A percentile compares a stretch with the other conserved stretches of the same genome.
Evolutionary conservation across 345 rosid genomes (phyloP).

Genomic region (Pseudoturritis turrita): DNA sequence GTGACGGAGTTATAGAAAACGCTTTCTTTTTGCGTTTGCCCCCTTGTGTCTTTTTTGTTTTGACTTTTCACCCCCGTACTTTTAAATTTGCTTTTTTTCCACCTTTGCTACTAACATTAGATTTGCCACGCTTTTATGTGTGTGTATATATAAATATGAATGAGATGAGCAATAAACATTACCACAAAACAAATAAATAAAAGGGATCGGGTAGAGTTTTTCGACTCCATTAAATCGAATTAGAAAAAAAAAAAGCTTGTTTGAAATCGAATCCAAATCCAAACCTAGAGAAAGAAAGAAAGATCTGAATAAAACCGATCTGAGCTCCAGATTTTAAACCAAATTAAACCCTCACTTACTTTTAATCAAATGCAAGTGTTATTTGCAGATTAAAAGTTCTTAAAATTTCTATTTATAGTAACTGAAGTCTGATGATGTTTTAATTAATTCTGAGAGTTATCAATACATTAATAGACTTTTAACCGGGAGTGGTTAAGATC

Average conservation of each 20-base stretch:
- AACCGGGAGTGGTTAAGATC: conserved; percentile 27
- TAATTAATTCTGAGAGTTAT: neutral
- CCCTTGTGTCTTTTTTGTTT: neutral
- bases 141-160: conserved; percentile 1
- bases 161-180: conserved; percentile 25
- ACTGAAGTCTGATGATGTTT: neutral
- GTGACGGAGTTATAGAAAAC: conserved; percentile 32
- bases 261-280: neutral
- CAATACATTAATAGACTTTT: neutral
- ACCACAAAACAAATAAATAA: neutral
- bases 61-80: conserved; percentile 25
- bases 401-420: conserved; percentile 16
- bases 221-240: no score
- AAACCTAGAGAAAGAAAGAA: neutral
- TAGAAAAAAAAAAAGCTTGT: no score
- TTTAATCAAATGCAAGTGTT: neutral
- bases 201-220: no score
- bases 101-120: conserved; percentile 26
- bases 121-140: conserved; percentile 24
- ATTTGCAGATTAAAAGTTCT: neutral
- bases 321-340: neutral
- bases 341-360: neutral
- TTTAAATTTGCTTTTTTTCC: neutral
- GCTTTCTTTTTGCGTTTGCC: neutral
- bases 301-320: neutral